Percentiles rank a stretch among this genome's conserved stretches.
These are phyloP conservation scores for Raphanus raphanistrum DNA, from an alignment of 345 rosid genomes.

Conservation along the genomic window DNA sequence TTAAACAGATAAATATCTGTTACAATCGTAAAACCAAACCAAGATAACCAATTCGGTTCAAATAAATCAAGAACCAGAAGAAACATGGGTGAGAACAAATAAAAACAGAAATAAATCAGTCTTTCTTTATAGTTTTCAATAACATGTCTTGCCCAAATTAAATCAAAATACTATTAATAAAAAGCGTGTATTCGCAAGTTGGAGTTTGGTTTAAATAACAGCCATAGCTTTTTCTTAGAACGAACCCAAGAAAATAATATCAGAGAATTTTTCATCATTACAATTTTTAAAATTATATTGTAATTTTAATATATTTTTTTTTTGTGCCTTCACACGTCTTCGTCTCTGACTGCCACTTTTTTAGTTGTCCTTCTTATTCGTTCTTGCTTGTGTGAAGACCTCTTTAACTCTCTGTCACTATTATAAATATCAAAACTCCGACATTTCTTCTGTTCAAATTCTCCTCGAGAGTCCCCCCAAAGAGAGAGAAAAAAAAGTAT, in stretches of 20 bases:
- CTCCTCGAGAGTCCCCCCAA: conserved; percentile 11
- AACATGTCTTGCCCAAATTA: conserved; percentile 30
- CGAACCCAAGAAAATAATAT: conserved; percentile 38
- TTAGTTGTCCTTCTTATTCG: conserved; percentile 25
- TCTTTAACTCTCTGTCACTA: conserved; percentile 25
- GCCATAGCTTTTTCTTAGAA: conserved; percentile 47
- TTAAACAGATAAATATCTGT: not conserved
- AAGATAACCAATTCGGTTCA: not conserved
- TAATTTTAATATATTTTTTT: not conserved
- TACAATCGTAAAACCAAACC: not conserved
- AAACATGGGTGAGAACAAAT: conserved; percentile 11
- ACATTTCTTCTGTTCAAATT: conserved; percentile 35
- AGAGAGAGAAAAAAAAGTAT: not conserved
- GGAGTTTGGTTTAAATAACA: conserved; percentile 53
- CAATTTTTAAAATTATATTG: not conserved
- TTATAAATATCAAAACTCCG: conserved; percentile 43
- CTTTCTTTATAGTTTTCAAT: conserved; percentile 2
- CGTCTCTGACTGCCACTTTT: conserved; percentile 31
- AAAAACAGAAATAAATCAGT: conserved; percentile 23
- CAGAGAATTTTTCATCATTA: conserved; percentile 40
- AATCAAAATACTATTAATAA: conserved; percentile 22
- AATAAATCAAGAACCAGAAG: conserved; percentile 8
- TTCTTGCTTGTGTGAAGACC: conserved; percentile 18
- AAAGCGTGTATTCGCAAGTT: conserved; percentile 51
- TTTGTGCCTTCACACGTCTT: conserved; percentile 36